A percentile compares a stretch with the other conserved stretches of the same genome.
These are phyloP conservation scores for Pestalotiopsis sp. DNA, from an alignment of 2,329 filamentous ascomycete species.

Conservation along the genomic window DNA sequence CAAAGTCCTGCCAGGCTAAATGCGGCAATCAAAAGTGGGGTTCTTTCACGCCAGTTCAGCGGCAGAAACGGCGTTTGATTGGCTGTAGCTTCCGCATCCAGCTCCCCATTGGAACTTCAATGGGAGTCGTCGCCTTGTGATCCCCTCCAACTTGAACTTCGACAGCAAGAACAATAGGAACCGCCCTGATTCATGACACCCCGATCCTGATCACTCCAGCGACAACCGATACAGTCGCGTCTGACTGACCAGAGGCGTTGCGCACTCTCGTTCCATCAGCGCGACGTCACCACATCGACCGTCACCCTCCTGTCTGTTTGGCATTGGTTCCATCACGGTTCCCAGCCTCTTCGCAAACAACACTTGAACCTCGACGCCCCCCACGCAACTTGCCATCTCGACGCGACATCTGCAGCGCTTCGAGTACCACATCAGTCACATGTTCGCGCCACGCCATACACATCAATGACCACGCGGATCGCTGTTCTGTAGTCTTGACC, in stretches of 20 bases:
- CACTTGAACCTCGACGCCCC: neutral
- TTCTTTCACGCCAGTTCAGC: neutral
- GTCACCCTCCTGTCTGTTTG: neutral
- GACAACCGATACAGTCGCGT: neutral
- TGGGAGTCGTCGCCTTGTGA: neutral
- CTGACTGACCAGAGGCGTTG: neutral
- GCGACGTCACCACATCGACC: neutral
- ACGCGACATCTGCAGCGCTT: neutral
- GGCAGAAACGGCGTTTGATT: neutral
- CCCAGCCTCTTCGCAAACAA: neutral
- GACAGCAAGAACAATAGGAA: neutral
- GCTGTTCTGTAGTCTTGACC: constrained; percentile 8
- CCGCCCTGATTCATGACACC: neutral
- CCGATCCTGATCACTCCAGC: neutral
- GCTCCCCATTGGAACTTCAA: constrained; percentile 1
- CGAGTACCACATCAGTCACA: neutral
- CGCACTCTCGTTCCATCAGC: neutral
- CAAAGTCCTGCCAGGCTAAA: neutral
- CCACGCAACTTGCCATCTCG: neutral
- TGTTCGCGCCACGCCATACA: neutral
- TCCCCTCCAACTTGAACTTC: neutral
- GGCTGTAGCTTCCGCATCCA: constrained; percentile 7
- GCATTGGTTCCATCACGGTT: neutral
- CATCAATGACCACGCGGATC: constrained; percentile 9
- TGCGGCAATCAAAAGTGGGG: constrained; percentile 1